Base-by-base conservation (phyloP, 2,329 filamentous ascomycete genomes). In the Alternaria arborescens region DNA sequence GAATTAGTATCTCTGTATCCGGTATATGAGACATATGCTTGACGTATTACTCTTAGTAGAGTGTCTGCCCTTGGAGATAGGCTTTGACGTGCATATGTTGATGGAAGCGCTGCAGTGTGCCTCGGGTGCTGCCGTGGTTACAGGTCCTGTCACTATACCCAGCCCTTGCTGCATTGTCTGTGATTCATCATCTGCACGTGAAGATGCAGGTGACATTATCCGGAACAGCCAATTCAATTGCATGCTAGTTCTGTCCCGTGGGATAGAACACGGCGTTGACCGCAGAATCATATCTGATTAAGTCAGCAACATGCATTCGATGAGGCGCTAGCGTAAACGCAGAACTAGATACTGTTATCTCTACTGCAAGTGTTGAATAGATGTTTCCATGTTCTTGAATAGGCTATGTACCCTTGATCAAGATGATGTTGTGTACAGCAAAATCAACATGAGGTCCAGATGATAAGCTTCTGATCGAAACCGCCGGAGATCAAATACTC, bases 401-500 rank as follows among this genome's bases (percentile, higher is more conserved):
- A 50, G 20, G 30, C 20, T 50, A 36, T 18, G 36, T 18, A 24
- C 8, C 20, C 46, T 26, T 36, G n/a, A 12, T 38, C n/a, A 5
- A 40, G 34, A 57, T 24, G 28, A 28, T 14, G 24, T 11, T 50
- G 20, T 32, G 24, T 44, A 38, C 22, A 36, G 16, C 50, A 26
- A 40, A 30, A 50, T 57, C n/a, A 56, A 26, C 24, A 62, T 28
- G 53, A 22, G 36, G 52, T 64, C 88, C 88, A 89, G 34, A 89
- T 73, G 62, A 89, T 81, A 61, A 89, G 74, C 62, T 78, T 83
- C 69, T 86, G 86, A 77, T 90, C 88, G 75, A 89, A 90, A 1
- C 87, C 88, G 24, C 88, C 88, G 75, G 85, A 88, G 30, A 89
- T 80, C 55, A 89, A 69, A 74, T 84, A 82, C 73, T 89, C 87